Evolutionary conservation across 768 basidiomycete genomes (phyloP), one percentile per base, ranked within the genome.

Genomic region (Tulasnella sp.): DNA sequence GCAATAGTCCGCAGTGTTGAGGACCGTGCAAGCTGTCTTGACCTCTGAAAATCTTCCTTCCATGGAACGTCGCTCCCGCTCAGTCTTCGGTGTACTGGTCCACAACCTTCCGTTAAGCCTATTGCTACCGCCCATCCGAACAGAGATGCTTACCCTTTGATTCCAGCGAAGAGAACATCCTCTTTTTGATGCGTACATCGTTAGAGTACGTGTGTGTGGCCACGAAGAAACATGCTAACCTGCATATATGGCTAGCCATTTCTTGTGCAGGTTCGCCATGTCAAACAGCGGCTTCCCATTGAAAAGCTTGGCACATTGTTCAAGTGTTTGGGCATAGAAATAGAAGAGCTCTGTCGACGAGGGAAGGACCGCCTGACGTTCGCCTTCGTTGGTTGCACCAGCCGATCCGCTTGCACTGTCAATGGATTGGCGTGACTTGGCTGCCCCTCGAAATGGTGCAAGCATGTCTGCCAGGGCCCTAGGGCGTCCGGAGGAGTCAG

Each of bases 1-100:
- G 81, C 97, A 99, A 81, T 99, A 99, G 81, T 99, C 96, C 0
- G 96, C 97, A 0, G 97, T 99, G 80, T 99, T 99, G 81, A 99
- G 90, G 34, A 97, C 84, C n/a, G 94, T 85, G 81, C 94, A 96
- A 0, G 93, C 90, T 78, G 92, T 93, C 80, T 89, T 90, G 39
- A 99, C 82, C 77, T 96, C 91, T 3, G 86, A 85, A 9, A 87
- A 87, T n/a, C 92, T 88, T 6, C 89, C 88, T 70, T 99, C 97
- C 25, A 85, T 85, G 1, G 96, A 98, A 79, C 88, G 88, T 1
- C 96, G 89, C 78, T 81, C 80, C 74, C 67, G 15, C 38, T 45
- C 58, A 6, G 58, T 39, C 19, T 38, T 38, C 17, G 67, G 45
- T 45, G 52, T 78, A 52, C 70, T 36, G 25, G n/a, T 22, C 70